A percentile compares a stretch with the other conserved stretches of the same genome.
phyloP scores from a whole-genome alignment of 257 asterid species.

The Solanum tarijense region DNA sequence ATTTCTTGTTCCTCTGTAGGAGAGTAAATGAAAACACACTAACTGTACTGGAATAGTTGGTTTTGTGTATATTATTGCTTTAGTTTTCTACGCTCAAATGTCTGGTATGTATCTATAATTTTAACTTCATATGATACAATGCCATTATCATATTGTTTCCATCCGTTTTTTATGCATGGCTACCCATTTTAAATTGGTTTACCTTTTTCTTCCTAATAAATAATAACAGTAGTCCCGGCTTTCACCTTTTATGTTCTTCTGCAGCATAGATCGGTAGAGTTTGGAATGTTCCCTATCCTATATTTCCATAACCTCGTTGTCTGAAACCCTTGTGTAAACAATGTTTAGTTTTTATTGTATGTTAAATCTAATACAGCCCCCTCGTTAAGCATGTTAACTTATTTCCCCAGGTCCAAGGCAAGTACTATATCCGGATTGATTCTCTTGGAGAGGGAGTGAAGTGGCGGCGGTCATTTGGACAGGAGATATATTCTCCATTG shows the following conservation, averaged over 20 bases:
- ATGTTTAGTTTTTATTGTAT: neutral
- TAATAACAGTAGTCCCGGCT: neutral
- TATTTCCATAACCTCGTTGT: neutral
- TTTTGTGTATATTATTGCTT: neutral
- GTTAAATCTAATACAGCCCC: neutral
- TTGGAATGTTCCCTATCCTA: neutral
- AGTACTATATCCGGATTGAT: slow-evolving; percentile 68
- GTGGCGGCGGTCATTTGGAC: slow-evolving; percentile 95
- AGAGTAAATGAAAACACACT: neutral
- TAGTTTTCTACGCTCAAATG: neutral
- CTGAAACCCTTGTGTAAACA: neutral
- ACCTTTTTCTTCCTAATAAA: neutral
- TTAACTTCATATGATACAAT: neutral
- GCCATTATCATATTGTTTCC: neutral
- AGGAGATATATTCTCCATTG: slow-evolving; percentile 90
- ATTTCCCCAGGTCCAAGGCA: slow-evolving; percentile 63
- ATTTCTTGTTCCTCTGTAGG: neutral
- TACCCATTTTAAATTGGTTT: neutral
- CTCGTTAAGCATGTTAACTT: neutral
- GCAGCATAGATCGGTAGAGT: neutral
- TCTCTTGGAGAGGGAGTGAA: slow-evolving; percentile 82
- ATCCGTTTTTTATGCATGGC: neutral
- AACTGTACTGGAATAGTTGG: neutral
- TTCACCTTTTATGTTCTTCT: neutral
- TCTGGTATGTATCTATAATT: neutral